Conservation (phyloP, 371 early-diverging fungal species). For the Apophysomyces ossiformis region DNA sequence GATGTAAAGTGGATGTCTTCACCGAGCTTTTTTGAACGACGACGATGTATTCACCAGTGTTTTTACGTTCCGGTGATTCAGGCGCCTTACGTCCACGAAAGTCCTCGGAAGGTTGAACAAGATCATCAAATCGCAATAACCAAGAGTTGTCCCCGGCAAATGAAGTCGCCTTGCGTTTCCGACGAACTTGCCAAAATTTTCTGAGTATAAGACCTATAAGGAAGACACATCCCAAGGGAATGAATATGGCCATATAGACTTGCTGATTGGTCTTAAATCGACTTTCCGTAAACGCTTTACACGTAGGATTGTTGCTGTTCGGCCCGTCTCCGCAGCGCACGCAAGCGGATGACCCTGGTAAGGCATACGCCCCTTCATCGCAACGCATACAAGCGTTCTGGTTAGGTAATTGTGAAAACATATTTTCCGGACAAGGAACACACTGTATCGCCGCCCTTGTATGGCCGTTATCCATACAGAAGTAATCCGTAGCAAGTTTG, state of each 20-base stretch:
- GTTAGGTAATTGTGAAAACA: constrained; percentile 26
- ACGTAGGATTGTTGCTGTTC: constrained; percentile 16
- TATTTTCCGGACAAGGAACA: constrained; percentile 38
- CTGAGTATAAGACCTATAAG: constrained; percentile 1
- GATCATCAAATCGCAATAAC: constrained; percentile 44
- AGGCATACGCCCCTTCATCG: constrained; percentile 24
- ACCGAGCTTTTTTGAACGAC: no score
- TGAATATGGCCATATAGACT: constrained; percentile 33
- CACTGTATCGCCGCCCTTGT: constrained; percentile 30
- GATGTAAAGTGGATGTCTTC: no score
- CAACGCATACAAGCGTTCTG: constrained; percentile 41
- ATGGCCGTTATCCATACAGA: constrained; percentile 26
- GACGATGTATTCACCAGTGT: background rate
- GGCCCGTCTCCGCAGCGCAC: constrained; percentile 29
- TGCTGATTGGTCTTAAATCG: constrained; percentile 15
- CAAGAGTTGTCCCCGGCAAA: constrained; percentile 46
- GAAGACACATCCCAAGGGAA: constrained; percentile 30
- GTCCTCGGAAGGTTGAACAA: constrained; percentile 23
- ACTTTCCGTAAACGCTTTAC: constrained; percentile 16
- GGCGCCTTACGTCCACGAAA: background rate
- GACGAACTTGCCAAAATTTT: constrained; percentile 16
- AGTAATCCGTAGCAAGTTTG: constrained; percentile 17
- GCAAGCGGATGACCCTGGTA: constrained; percentile 26
- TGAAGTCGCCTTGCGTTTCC: constrained; percentile 27
- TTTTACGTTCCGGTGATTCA: background rate